Evolutionary conservation across 768 basidiomycete genomes (phyloP), one percentile per base, ranked within the genome.

Genomic region (Pleurotus platypus): DNA sequence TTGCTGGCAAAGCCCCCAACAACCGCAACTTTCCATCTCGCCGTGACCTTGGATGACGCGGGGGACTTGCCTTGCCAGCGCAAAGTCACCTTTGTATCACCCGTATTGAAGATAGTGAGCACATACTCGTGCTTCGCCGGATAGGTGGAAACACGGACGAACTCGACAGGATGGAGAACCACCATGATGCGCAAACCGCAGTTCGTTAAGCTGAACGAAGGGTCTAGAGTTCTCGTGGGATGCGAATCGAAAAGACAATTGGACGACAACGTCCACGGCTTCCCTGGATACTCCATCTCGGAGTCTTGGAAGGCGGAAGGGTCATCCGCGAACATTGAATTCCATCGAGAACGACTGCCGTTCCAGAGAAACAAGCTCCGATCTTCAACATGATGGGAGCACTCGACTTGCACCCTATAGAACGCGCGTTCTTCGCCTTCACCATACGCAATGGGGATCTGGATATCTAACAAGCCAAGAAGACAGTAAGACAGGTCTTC

Each of bases 241-340:
- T 24, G 24, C 24, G 24, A 24, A 24, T 24, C 11, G 30, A 35
- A 35, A 35, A 35, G 7, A 11, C 11, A 11, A 35, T 35, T 35
- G 2, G 30, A 35, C 2, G 30, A 35, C 11, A 43, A 43, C 13
- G 20, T 8, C 13, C 2, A 13, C 13, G 42, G 15, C 9, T 43
- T 13, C n/a, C 42, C 8, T 13, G 13, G 42, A 7, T 5, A 4
- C 42, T n/a, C 40, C 40, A 9, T 16, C 40, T 13, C 16, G 13
- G 12, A 20, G 42, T n/a, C 20, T 74, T 75, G 11, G 80, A 75
- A 1, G 72, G 67, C 12, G 58, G 57, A 20, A 57, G 56, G 2
- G 45, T 45, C 1, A 5, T 7, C n/a, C 13, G 42, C 42, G 13
- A 43, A 20, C 42, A 43, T n/a, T 4, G 15, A n/a, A 20, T 43